Evolutionary conservation across 2,329 filamentous ascomycete species (phyloP), one percentile per base, ranked within the genome.

Genomic region (Exserohilum turcica): DNA sequence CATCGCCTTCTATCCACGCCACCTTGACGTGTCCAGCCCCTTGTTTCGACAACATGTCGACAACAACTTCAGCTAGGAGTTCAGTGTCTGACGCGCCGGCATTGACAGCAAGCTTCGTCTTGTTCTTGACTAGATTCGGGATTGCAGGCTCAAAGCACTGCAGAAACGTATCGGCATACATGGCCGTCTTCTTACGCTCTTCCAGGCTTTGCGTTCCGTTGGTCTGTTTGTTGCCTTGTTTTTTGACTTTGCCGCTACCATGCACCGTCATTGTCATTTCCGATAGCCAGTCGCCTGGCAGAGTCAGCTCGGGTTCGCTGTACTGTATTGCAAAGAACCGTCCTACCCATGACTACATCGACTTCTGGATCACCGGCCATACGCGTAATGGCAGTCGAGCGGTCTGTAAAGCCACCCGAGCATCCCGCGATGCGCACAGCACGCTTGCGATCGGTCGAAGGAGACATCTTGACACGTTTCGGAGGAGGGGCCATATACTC

Each of bases 51-150:
- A 61, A 28, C 5, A 63, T 18, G 15, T 59, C 53, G 1, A 60
- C 50, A 2, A 63, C 53, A 5, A 60, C 52, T 19, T 59, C 59
- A 4, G 58, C 55, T 12, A 61, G 43, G n/a, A 56, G 78, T 49
- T 75, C 73, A 0, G 83, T 82, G 43, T 84, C 80, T 6, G 81
- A 72, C 1, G 78, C 80, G 1, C 83, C 82, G 3, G 82, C 82
- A 54, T 84, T 83, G 54, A 82, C 76, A 12, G 82, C 74, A 8
- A 84, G 70, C 55, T 80, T 81, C 6, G 55, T 49, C 18, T 60
- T 62, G 32, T 66, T 64, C 27, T 55, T 55, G 19, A 58, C 58
- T 6, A 66, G 57, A 16, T 60, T 54, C 3, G 52, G 48, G 10
- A 67, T 62, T 4, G 61, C 59, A 5, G 63, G 62, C 12, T 63